Base-by-base conservation (phyloP, 192 early-diverging fungal genomes). In the Phycomyces blakesleeanus region DNA sequence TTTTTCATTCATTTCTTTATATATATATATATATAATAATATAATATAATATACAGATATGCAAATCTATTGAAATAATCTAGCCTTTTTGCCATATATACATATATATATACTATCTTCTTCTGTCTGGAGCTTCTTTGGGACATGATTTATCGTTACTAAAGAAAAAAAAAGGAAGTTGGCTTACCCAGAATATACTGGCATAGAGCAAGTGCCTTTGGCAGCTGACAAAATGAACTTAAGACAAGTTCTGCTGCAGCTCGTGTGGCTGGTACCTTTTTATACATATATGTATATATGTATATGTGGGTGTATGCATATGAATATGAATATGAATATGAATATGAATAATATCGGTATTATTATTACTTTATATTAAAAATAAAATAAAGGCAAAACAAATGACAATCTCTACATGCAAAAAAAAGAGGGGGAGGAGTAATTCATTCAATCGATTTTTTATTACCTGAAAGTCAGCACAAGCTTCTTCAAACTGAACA, bases 111-210 rank as follows among this genome's bases (percentile, higher is more conserved):
- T 41, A 41, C 40, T 10, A 6, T 10, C n/a, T 29, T 11, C 29
- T 51, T 51, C 50, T 51, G 8, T 51, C 18, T 51, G 5, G 8
- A 5, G 5, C 18, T n/a, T 51, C n/a, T 11, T 27, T 25, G 34
- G 56, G 20, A 22, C 12, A 20, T 39, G 14, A 8, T 41, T 57
- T 20, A 6, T 57, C 2, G 1, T 20, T n/a, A 55, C n/a, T n/a
- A n/a, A n/a, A n/a, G n/a, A n/a, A n/a, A n/a, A n/a, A n/a, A 16
- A 50, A 10, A 21, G 11, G 2, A 27, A 7, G 29, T 25, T 51
- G n/a, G 18, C 66, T 66, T 71, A 84, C 83, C 83, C 7, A 87
- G 57, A 42, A 87, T 79, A 61, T 87, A 84, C 59, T 82, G 79
- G 72, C 81, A 86, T 24, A 75, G 73, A n/a, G 78, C 74, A 20